Evolutionary conservation across 306 rosid species (phyloP).

Genomic region (Gillenia trifoliata): DNA sequence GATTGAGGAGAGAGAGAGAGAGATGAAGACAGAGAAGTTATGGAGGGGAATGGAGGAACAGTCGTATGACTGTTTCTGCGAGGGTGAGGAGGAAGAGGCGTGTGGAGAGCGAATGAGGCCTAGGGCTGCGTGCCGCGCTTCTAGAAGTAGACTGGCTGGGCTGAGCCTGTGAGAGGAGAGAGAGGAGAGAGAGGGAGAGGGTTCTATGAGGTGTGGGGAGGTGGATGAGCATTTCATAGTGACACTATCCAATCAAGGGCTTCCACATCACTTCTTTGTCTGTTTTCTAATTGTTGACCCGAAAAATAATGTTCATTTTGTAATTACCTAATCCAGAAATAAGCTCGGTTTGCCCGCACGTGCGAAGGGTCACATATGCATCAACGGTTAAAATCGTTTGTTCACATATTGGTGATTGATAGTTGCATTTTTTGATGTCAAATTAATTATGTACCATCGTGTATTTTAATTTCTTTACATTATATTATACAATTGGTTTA

Average conservation of each 20-base stretch:
- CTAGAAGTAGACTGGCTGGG: conserved; percentile 1
- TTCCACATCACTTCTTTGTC: background rate
- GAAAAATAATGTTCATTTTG: background rate
- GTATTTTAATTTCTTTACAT: too few species aligned
- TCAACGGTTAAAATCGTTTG: too few species aligned
- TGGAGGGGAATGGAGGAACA: background rate
- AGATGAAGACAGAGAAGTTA: background rate
- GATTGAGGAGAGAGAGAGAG: background rate
- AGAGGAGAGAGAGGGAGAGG: background rate
- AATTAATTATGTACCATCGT: too few species aligned
- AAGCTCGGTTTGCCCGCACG: too few species aligned
- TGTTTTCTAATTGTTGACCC: background rate
- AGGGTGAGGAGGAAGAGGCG: conserved; percentile 27
- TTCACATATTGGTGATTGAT: too few species aligned
- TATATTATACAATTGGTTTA: too few species aligned
- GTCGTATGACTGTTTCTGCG: background rate
- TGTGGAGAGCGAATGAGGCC: conserved; percentile 38
- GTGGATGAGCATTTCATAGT: background rate
- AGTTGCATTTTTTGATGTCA: too few species aligned
- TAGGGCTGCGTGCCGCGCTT: conserved; percentile 51
- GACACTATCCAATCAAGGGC: background rate
- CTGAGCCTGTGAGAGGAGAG: background rate
- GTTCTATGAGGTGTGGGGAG: background rate
- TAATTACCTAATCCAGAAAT: background rate
- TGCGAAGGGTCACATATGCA: too few species aligned